Percentiles rank a stretch among this genome's conserved stretches.
phyloP scores from a whole-genome alignment of 257 asterid genomes.

The Schizonepeta tenuifolia region DNA sequence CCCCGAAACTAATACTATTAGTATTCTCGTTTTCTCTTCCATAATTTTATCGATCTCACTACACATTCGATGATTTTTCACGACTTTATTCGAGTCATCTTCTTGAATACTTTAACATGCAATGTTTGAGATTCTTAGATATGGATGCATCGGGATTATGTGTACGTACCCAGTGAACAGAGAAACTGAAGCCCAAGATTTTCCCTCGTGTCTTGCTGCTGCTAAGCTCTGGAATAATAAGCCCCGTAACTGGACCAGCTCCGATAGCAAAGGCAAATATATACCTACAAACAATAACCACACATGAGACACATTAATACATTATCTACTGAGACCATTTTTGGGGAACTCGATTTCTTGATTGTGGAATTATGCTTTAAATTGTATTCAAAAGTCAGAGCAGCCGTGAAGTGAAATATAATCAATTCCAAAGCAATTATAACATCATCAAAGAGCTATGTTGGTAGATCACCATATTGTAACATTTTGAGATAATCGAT shows the following conservation, averaged over 20 bases:
- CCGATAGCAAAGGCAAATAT: constrained; percentile 71
- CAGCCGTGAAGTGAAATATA: neutral
- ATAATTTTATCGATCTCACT: neutral
- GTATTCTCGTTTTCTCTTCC: neutral
- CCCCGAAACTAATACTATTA: neutral
- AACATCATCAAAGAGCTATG: neutral
- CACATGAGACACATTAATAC: neutral
- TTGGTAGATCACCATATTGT: neutral
- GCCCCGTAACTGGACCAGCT: constrained; percentile 89
- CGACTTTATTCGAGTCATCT: neutral
- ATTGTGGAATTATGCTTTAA: neutral
- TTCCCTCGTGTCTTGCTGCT: constrained; percentile 85
- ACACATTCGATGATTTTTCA: neutral
- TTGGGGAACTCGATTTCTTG: neutral
- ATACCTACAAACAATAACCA: constrained; percentile 53
- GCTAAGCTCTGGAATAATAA: constrained; percentile 94
- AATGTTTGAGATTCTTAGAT: neutral
- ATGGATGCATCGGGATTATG: neutral
- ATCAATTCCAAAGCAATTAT: neutral
- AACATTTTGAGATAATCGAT: neutral
- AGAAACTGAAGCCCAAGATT: constrained; percentile 83
- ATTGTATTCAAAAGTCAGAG: neutral
- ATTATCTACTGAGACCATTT: neutral
- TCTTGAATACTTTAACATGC: neutral
- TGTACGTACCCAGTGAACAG: constrained; percentile 82